Evolutionary conservation across 1,284 basidiomycete genomes (phyloP), one percentile per base, ranked within the genome.

Genomic region (Coniophora puteana): DNA sequence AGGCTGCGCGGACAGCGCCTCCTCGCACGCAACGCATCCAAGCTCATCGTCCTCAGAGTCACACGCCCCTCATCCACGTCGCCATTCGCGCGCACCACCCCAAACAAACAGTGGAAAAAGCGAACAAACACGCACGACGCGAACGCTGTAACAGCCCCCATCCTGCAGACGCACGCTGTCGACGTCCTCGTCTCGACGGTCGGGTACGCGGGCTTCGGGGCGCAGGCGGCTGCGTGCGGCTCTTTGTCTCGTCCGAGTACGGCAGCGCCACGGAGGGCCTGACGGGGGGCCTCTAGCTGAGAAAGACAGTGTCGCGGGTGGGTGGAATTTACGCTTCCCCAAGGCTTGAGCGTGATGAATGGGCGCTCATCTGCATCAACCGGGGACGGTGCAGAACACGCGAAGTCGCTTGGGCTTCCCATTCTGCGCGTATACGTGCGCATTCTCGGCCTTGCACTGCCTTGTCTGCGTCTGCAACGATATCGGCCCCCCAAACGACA

Each of bases 221-320:
- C 27, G 5, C 58, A 61, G 41, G 35, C 36, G 18, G 36, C 37
- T 4, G 55, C 16, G 61, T 59, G 20, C 46, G 50, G 38, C 43
- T 56, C 29, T 62, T 61, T 39, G 43, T 61, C 3, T 59, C 59
- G 1, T 55, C 53, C 11, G 58, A 60, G 34, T 60, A 57, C 33
- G 58, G 58, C 7, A 46, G 34, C 27, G 17, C 17, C 6, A 16
- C 28, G 3, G 45, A 50, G 3, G 41, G 40, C 11, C 13, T 21
- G 8, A 35, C 31, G 18, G 41, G 46, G 12, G 46, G 49, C 8
- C 33, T 20, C 14, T 13, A 20, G 33, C 8, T 35, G 5, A 13
- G 13, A 6, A 35, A 35, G 21, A 20, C 33, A 10, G 17, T 16
- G 8, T 35, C 23, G 33, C 33, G 17, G 33, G 33, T 35, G 8